Conservation (phyloP, 2,329 filamentous ascomycete genomes). For the Ophiocordyceps polyrhachis-furcata region DNA sequence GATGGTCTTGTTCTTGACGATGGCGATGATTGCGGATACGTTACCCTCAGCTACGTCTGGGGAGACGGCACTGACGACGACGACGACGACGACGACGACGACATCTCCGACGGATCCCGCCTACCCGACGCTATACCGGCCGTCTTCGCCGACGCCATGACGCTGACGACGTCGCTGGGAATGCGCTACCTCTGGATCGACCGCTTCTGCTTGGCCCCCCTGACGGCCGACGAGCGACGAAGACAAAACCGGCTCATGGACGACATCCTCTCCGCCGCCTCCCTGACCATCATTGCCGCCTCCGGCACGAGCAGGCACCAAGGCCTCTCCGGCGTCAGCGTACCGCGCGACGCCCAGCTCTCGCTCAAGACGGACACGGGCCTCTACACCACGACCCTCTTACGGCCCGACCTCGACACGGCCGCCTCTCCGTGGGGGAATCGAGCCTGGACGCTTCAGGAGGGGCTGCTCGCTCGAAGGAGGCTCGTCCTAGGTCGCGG, state of each 20-base stretch:
- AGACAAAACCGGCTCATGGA: conserved; percentile 14
- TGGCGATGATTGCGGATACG: conserved; percentile 9
- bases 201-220: conserved; percentile 15
- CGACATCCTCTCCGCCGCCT: conserved; percentile 15
- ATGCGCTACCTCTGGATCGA: conserved; percentile 20
- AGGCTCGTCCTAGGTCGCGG: conserved; percentile 18
- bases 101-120: not conserved
- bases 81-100: conserved; percentile 3
- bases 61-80: conserved; percentile 4
- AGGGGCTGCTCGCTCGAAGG: conserved; percentile 16
- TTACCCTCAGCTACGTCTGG: conserved; percentile 18
- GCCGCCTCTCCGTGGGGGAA: conserved; percentile 16
- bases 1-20: conserved; percentile 7
- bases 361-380: conserved; percentile 14
- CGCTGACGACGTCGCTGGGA: conserved; percentile 13
- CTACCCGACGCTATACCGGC: conserved; percentile 11
- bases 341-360: conserved; percentile 15
- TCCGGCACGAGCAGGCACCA: conserved; percentile 11
- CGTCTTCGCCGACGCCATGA: conserved; percentile 15
- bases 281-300: conserved; percentile 17
- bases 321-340: conserved; percentile 17
- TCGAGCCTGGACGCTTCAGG: conserved; percentile 18
- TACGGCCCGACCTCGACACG: conserved; percentile 16
- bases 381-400: conserved; percentile 17
- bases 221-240: conserved; percentile 8